Evolutionary conservation across 1,284 basidiomycete genomes (phyloP).

Genomic region (Cutaneotrichosporon cavernicola): DNA sequence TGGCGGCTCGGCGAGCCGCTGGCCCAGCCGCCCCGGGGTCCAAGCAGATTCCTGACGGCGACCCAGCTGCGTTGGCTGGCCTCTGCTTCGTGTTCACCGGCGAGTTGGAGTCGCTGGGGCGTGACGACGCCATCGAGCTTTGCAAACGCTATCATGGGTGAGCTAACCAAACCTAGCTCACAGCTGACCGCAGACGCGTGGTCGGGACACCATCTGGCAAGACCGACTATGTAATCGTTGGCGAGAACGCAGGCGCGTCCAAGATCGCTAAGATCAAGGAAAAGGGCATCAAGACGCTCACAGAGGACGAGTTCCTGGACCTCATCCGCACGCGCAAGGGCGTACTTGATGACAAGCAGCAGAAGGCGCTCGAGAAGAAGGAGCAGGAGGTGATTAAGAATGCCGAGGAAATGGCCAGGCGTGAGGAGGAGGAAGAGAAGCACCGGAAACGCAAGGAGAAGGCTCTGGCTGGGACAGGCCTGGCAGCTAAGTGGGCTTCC

Average conservation of each 20-base stretch:
- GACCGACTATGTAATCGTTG: constrained; percentile 86
- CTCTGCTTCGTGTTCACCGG: constrained; percentile 95
- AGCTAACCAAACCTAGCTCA: constrained; percentile 40
- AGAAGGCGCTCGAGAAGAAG: constrained; percentile 68
- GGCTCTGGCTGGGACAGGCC: constrained; percentile 42
- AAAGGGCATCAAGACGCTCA: constrained; percentile 69
- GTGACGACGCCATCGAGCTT: constrained; percentile 82
- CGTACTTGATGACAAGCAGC: constrained; percentile 66
- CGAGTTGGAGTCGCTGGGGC: constrained; percentile 78
- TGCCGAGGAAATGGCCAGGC: constrained; percentile 72
- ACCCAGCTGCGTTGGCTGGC: constrained; percentile 78
- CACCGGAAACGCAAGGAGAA: constrained; percentile 64
- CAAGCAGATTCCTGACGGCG: constrained; percentile 75
- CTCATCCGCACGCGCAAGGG: constrained; percentile 68
- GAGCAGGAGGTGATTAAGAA: constrained; percentile 57
- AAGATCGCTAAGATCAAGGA: constrained; percentile 85
- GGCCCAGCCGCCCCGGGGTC: constrained; percentile 66
- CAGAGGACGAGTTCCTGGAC: constrained; percentile 83
- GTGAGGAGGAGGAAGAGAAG: constrained; percentile 62
- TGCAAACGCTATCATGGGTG: constrained; percentile 92
- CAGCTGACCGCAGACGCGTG: constrained; percentile 64
- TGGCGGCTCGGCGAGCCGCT: constrained; percentile 63
- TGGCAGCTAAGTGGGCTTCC: constrained; percentile 46
- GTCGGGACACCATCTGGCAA: constrained; percentile 83
- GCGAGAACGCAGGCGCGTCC: constrained; percentile 79